A percentile compares a stretch with the other conserved stretches of the same genome.
Conservation (phyloP, 1,284 basidiomycete species). For the Singerocomus rubriflavus region DNA sequence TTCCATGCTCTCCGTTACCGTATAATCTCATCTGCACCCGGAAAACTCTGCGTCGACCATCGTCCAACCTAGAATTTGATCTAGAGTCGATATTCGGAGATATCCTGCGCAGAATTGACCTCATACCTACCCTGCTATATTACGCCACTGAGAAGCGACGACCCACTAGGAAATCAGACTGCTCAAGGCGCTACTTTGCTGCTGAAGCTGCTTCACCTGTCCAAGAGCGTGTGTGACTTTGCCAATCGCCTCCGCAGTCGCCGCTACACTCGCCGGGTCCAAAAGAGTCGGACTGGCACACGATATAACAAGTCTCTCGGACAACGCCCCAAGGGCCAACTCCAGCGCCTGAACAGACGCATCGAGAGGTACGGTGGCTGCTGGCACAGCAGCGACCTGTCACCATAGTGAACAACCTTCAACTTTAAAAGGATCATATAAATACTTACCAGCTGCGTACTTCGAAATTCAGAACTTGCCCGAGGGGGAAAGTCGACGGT, state of each 20-base stretch:
- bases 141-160: constrained; percentile 9
- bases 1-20: background rate
- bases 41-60: background rate
- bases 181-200: constrained; percentile 20
- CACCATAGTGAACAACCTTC: background rate
- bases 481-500: constrained; percentile 16
- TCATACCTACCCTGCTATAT: constrained; percentile 7
- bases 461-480: constrained; percentile 17
- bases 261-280: constrained; percentile 52
- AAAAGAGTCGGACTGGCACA: constrained; percentile 37
- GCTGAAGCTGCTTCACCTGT: constrained; percentile 56
- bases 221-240: constrained; percentile 63
- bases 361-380: constrained; percentile 21
- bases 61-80: background rate
- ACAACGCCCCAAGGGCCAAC: constrained; percentile 50
- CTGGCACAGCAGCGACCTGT: constrained; percentile 20
- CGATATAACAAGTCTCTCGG: constrained; percentile 47
- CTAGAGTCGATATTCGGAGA: background rate
- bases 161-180: constrained; percentile 18
- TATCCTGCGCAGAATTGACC: constrained; percentile 1
- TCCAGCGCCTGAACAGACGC: constrained; percentile 49
- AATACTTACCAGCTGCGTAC: constrained; percentile 17
- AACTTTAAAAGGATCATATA: background rate
- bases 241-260: constrained; percentile 66
- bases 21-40: constrained; percentile 1